A percentile compares a stretch with the other conserved stretches of the same genome.
Conservation (phyloP, 139 green algal species). For the Diplosphaera chodatii region DNA sequence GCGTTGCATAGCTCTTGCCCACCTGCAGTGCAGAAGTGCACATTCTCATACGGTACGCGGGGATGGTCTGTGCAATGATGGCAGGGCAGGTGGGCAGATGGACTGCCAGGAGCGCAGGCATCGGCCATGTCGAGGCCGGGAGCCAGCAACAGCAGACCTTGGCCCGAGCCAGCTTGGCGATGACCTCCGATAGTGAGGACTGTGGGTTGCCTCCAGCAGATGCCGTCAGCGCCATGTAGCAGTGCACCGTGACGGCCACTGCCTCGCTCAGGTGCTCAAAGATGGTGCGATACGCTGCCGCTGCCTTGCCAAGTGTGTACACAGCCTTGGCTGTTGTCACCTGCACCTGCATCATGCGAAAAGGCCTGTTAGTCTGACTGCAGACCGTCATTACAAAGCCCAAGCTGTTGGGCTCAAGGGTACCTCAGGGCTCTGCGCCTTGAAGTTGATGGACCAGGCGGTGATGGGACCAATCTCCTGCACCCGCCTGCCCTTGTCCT, state of each 20-base stretch:
- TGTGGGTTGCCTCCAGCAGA: constrained; percentile 30
- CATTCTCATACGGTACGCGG: too few relatives aligned
- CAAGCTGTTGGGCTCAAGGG: too few relatives aligned
- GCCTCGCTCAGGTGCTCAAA: constrained; percentile 12
- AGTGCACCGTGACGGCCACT: constrained; percentile 6
- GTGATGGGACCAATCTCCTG: constrained; percentile 40
- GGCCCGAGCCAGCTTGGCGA: constrained; percentile 53
- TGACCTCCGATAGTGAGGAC: constrained; percentile 54
- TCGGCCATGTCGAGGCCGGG: too few relatives aligned
- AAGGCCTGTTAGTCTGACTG: too few relatives aligned
- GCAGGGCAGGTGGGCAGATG: too few relatives aligned
- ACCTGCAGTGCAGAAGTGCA: constrained; percentile 20
- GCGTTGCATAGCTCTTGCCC: constrained; percentile 47
- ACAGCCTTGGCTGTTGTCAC: not conserved
- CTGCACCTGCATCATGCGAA: not conserved
- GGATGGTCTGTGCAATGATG: too few relatives aligned
- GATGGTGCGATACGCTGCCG: not conserved
- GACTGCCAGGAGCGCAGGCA: too few relatives aligned
- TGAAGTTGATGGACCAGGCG: constrained; percentile 31
- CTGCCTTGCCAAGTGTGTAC: not conserved
- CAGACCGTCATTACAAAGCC: too few relatives aligned
- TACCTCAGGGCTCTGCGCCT: not conserved
- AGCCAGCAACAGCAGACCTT: constrained; percentile 31
- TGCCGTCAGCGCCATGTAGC: constrained; percentile 37
- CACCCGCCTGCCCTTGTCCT: constrained; percentile 15